Conservation (phyloP, 164 flowering plant genomes). For the Litsea cubeba region DNA sequence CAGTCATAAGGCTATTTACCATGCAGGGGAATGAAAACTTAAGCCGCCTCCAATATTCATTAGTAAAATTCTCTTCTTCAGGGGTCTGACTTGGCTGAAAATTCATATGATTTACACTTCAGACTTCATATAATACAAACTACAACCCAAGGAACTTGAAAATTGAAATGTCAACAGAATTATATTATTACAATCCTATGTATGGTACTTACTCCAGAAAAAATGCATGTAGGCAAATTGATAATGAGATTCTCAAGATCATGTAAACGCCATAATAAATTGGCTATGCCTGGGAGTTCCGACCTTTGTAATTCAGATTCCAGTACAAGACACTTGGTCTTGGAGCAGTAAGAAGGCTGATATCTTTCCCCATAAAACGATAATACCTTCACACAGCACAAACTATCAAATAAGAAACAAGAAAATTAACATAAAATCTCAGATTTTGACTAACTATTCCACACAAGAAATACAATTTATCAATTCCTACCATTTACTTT, state of each 20-base stretch:
- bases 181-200: not conserved
- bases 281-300: constrained; percentile 1
- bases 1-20: not conserved
- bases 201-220: not conserved
- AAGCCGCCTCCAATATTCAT: not conserved
- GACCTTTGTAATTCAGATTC: not conserved
- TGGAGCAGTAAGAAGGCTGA: not conserved
- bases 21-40: not conserved
- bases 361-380: not conserved
- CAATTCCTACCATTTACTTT: too few relatives aligned
- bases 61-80: not conserved
- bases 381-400: not conserved
- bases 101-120: not conserved
- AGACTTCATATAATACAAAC: not conserved
- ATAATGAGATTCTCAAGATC: constrained; percentile 3
- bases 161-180: not conserved
- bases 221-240: not conserved
- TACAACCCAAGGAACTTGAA: not conserved
- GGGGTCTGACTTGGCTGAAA: not conserved
- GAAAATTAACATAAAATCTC: not conserved
- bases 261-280: not conserved
- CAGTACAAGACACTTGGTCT: not conserved
- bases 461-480: not conserved
- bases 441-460: not conserved
- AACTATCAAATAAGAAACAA: not conserved